Base-by-base conservation (phyloP, 352 stramenopile genomes). In the Globisporangium megalacanthum region DNA sequence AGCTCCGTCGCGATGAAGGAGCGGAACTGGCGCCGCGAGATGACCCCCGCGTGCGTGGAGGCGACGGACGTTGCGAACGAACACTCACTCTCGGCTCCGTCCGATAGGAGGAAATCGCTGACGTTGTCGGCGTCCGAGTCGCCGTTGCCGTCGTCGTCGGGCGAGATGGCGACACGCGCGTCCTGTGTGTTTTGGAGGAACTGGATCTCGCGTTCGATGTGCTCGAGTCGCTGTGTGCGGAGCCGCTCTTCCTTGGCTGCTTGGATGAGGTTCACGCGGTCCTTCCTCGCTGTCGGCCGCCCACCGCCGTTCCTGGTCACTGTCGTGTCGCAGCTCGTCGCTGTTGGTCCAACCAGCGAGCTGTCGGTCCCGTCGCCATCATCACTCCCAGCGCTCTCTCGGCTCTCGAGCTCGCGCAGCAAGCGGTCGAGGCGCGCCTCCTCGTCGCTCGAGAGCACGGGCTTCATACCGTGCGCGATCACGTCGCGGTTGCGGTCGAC, bases 401-500 rank as follows among this genome's bases (percentile, higher is more conserved):
- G 10, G 10, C 17, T 13, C 19, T 39, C 20, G 25, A 56, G 11
- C 4, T 66, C 70, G 6, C 48, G 52, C 5, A 89, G 61, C 46
- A 89, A 52, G 14, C 58, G 64, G 9, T 68, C 53, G 9, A 88
- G 52, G 8, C 79, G 62, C 4, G 60, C 46, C 50, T 85, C 77
- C 54, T 89, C 79, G 1, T 80, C 79, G 51, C 66, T 69, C 1
- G 79, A 86, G 59, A 85, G 68, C 25, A 83, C 80, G 0, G 67
- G 56, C 55, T 69, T 74, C 72, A 80, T 81, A 7, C 74, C 72
- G 35, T 77, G 77, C 6, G 67, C 67, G 15, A 75, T 70, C 19
- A 83, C 54, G 37, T 79, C 55, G 19, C 74, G 77, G 62, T 84
- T 84, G 14, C 79, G 75, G 52, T 84, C 65, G 44, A 87, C 67